Conservation (phyloP, 768 basidiomycete species). For the Botryobasidium botryosum region DNA sequence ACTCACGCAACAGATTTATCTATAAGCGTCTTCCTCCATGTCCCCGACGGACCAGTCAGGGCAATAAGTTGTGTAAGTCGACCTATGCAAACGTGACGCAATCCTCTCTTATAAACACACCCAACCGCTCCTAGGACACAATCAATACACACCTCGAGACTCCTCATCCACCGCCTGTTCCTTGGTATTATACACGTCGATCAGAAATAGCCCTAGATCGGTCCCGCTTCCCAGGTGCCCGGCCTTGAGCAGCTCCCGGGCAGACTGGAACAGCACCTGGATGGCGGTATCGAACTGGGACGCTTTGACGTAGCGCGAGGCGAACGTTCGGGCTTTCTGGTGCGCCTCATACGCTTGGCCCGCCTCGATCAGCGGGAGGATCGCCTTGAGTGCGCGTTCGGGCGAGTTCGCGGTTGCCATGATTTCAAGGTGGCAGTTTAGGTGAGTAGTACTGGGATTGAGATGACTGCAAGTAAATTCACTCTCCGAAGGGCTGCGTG, state of each 20-base stretch:
- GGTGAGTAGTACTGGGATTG: too few species aligned
- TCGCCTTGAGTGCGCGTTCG: constrained; percentile 49
- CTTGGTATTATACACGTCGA: constrained; percentile 70
- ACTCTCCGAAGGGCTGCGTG: too few species aligned
- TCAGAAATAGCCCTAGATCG: constrained; percentile 62
- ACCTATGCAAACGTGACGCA: constrained; percentile 27
- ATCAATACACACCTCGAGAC: constrained; percentile 46
- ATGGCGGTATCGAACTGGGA: constrained; percentile 70
- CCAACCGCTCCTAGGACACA: constrained; percentile 6
- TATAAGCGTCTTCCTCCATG: constrained; percentile 84
- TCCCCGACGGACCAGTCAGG: constrained; percentile 54
- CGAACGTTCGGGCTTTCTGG: constrained; percentile 92
- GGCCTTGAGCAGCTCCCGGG: constrained; percentile 72
- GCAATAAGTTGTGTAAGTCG: constrained; percentile 85
- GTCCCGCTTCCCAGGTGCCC: constrained; percentile 82
- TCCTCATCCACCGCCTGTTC: constrained; percentile 58
- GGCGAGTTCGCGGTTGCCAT: background rate
- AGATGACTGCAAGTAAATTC: too few species aligned
- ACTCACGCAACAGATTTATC: constrained; percentile 71
- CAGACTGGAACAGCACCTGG: constrained; percentile 82
- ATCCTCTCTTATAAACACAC: background rate
- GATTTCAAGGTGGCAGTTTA: background rate
- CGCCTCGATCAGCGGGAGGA: constrained; percentile 49
- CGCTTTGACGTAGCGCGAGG: constrained; percentile 70
- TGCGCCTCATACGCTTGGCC: constrained; percentile 83